Evolutionary conservation across 2,329 filamentous ascomycete genomes (phyloP).

Genomic region (Ceratocystis papillata): DNA sequence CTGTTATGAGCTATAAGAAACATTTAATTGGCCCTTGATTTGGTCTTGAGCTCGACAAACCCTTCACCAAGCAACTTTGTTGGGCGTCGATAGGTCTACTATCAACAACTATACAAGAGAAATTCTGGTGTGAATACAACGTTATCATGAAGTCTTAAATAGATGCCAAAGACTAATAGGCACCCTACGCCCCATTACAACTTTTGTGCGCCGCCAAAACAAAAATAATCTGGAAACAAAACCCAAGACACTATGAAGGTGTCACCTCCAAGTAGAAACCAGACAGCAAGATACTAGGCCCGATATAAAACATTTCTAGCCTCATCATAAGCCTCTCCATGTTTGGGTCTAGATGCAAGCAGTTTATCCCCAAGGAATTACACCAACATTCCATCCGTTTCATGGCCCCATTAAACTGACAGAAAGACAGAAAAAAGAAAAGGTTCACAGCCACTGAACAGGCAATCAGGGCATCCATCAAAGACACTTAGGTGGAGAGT

Average conservation of each 20-base stretch:
- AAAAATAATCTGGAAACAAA: constrained; percentile 19
- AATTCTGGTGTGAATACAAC: constrained; percentile 34
- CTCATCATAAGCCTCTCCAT: not conserved
- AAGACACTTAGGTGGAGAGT: constrained; percentile 24
- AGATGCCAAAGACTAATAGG: constrained; percentile 21
- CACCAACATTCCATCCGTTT: not conserved
- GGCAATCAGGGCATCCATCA: constrained; percentile 30
- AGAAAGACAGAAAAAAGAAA: constrained; percentile 2
- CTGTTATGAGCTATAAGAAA: not conserved
- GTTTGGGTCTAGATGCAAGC: not conserved
- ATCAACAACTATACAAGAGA: constrained; percentile 23
- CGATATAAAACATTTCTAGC: not conserved
- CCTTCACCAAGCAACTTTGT: not conserved
- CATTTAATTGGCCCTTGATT: not conserved
- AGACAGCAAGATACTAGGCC: not conserved
- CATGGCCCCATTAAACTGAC: not conserved
- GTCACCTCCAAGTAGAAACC: not conserved
- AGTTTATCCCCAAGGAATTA: not conserved
- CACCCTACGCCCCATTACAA: constrained; percentile 29
- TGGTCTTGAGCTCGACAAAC: not conserved
- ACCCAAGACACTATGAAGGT: constrained; percentile 17
- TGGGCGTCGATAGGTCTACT: constrained; percentile 39
- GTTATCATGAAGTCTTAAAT: constrained; percentile 13
- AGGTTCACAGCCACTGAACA: constrained; percentile 4
- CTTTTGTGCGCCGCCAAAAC: constrained; percentile 14